Percentiles rank a stretch among this genome's conserved stretches.
phyloP scores from a whole-genome alignment of 805 yeast species.

The Hanseniaspora occidentalis region DNA sequence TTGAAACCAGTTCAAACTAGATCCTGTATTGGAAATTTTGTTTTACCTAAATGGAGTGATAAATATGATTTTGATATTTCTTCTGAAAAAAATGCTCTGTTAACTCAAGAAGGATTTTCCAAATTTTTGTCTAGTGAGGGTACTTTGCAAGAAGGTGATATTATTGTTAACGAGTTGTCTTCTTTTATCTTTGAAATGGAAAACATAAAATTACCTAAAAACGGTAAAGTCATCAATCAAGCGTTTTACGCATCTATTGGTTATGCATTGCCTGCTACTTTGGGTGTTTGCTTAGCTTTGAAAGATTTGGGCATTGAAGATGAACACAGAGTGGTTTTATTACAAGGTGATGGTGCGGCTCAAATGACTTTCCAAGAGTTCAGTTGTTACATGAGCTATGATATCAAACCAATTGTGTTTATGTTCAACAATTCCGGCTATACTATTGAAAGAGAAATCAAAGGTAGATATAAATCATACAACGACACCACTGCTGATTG shows the following conservation, averaged over 20 bases:
- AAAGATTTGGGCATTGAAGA: slow-evolving; percentile 33
- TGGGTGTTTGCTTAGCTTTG: slow-evolving; percentile 71
- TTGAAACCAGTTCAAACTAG: slow-evolving; percentile 6
- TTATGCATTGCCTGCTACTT: slow-evolving; percentile 72
- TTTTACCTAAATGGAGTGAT: slow-evolving; percentile 8
- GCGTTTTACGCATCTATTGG: slow-evolving; percentile 80
- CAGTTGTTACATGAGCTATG: slow-evolving; percentile 47
- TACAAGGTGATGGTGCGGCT: slow-evolving; percentile 91
- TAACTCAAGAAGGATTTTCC: slow-evolving; percentile 27
- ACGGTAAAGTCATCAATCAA: slow-evolving; percentile 45
- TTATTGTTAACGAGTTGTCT: slow-evolving; percentile 72
- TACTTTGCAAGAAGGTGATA: slow-evolving; percentile 49
- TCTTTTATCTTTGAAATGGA: slow-evolving; percentile 69
- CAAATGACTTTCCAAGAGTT: slow-evolving; percentile 89
- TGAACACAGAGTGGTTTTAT: slow-evolving; percentile 46
- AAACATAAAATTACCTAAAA: slow-evolving; percentile 48
- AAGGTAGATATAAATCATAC: slow-evolving; percentile 64
- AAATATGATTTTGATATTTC: background rate
- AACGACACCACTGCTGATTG: slow-evolving; percentile 75
- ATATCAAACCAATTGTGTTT: slow-evolving; percentile 55
- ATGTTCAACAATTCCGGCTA: slow-evolving; percentile 79
- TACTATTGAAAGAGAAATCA: slow-evolving; percentile 77
- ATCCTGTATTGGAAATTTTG: slow-evolving; percentile 7
- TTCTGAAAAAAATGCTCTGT: slow-evolving; percentile 1
- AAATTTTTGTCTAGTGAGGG: slow-evolving; percentile 33